phyloP scores from a whole-genome alignment of 2,329 filamentous ascomycete species.

The Atkinsonella texensis region DNA sequence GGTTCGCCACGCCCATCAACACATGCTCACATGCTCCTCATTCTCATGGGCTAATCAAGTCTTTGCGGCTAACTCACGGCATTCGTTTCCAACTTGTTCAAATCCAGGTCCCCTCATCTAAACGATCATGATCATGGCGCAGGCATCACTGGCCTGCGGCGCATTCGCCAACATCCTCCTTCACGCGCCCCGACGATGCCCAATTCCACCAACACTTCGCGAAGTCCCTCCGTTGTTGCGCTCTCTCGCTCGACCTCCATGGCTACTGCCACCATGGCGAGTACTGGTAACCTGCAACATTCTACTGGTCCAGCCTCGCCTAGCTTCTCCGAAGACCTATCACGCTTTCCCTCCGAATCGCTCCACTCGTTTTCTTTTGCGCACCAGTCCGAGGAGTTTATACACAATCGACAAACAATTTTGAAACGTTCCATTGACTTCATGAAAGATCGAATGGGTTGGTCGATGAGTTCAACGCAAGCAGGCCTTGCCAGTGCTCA shows the following conservation, averaged over 20 bases:
- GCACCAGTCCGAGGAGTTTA: conserved; percentile 82
- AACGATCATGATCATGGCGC: conserved; percentile 80
- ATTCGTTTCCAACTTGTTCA: not conserved
- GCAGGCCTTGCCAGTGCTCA: conserved; percentile 73
- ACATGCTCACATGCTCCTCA: conserved; percentile 13
- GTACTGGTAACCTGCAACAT: conserved; percentile 40
- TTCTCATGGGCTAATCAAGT: not conserved
- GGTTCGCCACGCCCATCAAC: conserved; percentile 34
- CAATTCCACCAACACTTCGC: conserved; percentile 48
- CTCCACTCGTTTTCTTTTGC: conserved; percentile 97
- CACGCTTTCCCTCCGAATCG: conserved; percentile 87
- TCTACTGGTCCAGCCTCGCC: conserved; percentile 59
- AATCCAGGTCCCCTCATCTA: conserved; percentile 63
- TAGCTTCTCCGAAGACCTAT: conserved; percentile 75
- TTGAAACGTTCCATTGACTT: conserved; percentile 92
- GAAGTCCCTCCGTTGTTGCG: conserved; percentile 42
- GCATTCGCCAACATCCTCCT: conserved; percentile 70
- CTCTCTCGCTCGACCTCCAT: conserved; percentile 61
- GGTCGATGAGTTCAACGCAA: conserved; percentile 54
- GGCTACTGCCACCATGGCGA: conserved; percentile 51
- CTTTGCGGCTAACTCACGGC: not conserved
- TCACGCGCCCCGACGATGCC: conserved; percentile 53
- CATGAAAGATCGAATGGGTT: conserved; percentile 83
- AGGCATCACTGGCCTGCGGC: conserved; percentile 74
- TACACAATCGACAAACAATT: conserved; percentile 86